These are phyloP conservation scores for Dendrobium nobile DNA, from an alignment of 106 monocot genomes.

Conservation along the genomic window DNA sequence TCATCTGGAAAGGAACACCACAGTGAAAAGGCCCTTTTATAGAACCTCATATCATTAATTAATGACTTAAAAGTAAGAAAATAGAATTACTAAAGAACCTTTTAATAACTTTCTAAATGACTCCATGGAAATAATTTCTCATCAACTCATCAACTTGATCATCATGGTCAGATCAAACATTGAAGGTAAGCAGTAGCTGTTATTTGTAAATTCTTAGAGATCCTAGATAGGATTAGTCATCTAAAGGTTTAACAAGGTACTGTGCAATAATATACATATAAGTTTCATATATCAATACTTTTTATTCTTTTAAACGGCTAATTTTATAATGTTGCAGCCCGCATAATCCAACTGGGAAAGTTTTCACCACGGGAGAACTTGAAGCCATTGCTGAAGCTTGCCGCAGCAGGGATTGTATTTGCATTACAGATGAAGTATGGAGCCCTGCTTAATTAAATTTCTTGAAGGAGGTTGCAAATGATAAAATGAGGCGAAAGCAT, in stretches of 20 bases:
- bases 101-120: no score
- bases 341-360: slow-evolving; percentile 96
- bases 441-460: neutral
- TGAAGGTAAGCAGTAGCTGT: no score
- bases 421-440: slow-evolving; percentile 88
- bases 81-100: no score
- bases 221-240: no score
- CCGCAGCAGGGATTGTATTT: slow-evolving; percentile 57
- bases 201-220: no score
- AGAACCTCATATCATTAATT: no score
- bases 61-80: no score
- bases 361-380: slow-evolving; percentile 74
- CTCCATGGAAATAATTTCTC: no score
- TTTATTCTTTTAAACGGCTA: slow-evolving; percentile 1
- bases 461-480: neutral
- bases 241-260: neutral
- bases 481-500: neutral
- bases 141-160: no score
- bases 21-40: no score
- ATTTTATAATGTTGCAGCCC: slow-evolving; percentile 43
- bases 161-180: no score
- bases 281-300: neutral
- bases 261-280: neutral
- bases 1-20: no score
- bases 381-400: slow-evolving; percentile 76